These are phyloP conservation scores for Gleditsia sinensis DNA, from an alignment of 306 rosid genomes.

Conservation along the genomic window DNA sequence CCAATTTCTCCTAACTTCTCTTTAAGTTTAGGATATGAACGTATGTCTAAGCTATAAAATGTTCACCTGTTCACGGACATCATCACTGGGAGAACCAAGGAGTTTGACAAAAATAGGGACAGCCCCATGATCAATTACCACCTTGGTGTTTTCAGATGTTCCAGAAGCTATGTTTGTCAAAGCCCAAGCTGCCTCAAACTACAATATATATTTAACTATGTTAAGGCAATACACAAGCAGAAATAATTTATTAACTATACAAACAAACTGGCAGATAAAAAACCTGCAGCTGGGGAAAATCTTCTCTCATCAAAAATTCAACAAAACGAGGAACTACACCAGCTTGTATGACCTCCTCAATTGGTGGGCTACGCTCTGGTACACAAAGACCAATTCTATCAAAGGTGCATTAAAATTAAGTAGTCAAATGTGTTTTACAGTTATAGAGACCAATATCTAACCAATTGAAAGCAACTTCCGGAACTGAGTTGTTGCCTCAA, in stretches of 20 bases:
- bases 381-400: slow-evolving; percentile 1
- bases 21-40: not conserved
- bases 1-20: not conserved
- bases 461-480: slow-evolving; percentile 97
- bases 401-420: not conserved
- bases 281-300: slow-evolving; percentile 88
- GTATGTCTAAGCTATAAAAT: not conserved
- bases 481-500: slow-evolving; percentile 93
- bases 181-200: slow-evolving; percentile 99
- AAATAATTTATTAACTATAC: not conserved
- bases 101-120: slow-evolving; percentile 87
- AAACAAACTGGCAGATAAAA: not conserved
- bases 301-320: slow-evolving; percentile 83
- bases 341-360: slow-evolving; percentile 89
- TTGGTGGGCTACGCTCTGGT: slow-evolving; percentile 88
- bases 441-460: slow-evolving; percentile 41
- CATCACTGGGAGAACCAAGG: slow-evolving; percentile 85
- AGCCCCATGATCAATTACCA: slow-evolving; percentile 87
- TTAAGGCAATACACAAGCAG: not conserved
- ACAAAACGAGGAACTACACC: slow-evolving; percentile 94
- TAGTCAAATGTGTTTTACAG: not conserved
- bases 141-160: slow-evolving; percentile 89
- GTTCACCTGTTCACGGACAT: slow-evolving; percentile 92
- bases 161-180: slow-evolving; percentile 95
- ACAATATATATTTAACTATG: slow-evolving; percentile 29